Base-by-base conservation (phyloP, 1,284 basidiomycete genomes). In the Puccinia polysora region DNA sequence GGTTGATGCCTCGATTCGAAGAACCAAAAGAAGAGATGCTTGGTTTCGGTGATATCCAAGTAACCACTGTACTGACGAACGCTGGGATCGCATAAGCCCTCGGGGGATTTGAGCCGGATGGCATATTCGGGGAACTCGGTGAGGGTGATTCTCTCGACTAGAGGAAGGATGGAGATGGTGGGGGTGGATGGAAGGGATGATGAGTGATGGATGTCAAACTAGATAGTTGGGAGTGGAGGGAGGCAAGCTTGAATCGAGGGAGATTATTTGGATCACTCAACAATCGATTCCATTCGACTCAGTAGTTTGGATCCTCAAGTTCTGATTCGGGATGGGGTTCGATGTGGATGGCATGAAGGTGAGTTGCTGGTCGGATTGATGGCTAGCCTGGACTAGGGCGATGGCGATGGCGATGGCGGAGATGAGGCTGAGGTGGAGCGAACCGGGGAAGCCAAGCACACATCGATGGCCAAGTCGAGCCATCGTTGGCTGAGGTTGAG, bases 11-110 rank as follows among this genome's bases (percentile, higher is more conserved):
- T 76, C 10, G 77, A 78, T 76, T 80, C 79, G 73, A 79, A 81
- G 75, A 80, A 78, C 74, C 78, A 78, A 75, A 81, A 81, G 79
- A 80, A 81, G 30, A 80, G 74, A 73, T 81, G 80, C 67, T 77
- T 77, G 72, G 77, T 75, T 73, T 78, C 77, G 8, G 75, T 76
- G 53, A 80, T 78, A 74, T 81, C 80, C 59, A 81, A 76, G 75
- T 81, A 81, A 14, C 80, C 80, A 65, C 76, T 76, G 76, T 78
- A 77, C 70, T 78, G 78, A 30, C 77, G 75, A 52, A 79, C 79
- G 52, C 78, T 75, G 43, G 78, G 75, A 74, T 80, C 80, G 72
- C 79, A 80, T 74, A 79, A 76, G 15, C 50, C 50, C 23, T 71
- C 34, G 18, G 69, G 69, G 32, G 58, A 62, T 45, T 49, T 53